These are phyloP conservation scores for Schoenoplectus triqueter DNA, from an alignment of 202 grass and related monocot species.

Conservation along the genomic window DNA sequence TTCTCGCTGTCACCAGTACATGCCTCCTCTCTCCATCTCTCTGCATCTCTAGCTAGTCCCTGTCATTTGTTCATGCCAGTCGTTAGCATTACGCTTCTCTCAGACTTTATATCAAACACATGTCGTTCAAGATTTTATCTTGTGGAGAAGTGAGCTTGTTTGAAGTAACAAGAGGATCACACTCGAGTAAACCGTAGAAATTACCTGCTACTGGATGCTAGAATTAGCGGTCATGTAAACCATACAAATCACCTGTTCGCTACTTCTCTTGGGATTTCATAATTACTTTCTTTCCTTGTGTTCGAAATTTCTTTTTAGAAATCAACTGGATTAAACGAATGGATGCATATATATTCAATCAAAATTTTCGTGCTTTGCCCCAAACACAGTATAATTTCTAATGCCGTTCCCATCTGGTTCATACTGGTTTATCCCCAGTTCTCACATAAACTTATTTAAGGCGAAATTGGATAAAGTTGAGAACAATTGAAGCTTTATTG, in stretches of 20 bases:
- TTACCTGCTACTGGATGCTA: not conserved
- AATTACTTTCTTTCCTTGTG: not conserved
- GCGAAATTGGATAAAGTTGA: no score
- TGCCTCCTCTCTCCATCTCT: not conserved
- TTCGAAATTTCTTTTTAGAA: not conserved
- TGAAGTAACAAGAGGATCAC: not conserved
- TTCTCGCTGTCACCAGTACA: conserved; percentile 80
- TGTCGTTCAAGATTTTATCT: conserved; percentile 7
- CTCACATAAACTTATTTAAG: no score
- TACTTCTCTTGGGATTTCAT: not conserved
- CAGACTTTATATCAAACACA: conserved; percentile 21
- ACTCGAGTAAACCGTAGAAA: not conserved
- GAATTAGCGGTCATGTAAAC: not conserved
- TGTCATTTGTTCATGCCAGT: no score
- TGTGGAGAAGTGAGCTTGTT: not conserved
- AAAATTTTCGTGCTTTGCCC: no score
- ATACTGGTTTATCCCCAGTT: not conserved
- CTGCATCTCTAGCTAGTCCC: not conserved
- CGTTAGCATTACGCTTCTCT: not conserved
- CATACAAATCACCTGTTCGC: not conserved
- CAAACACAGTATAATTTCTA: not conserved
- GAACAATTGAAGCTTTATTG: no score
- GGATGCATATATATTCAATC: no score
- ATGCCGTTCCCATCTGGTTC: not conserved
- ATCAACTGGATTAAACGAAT: not conserved